Percentiles rank a stretch among this genome's conserved stretches.
Conservation (phyloP, 2,329 filamentous ascomycete species). For the Aspergillus fischeri region DNA sequence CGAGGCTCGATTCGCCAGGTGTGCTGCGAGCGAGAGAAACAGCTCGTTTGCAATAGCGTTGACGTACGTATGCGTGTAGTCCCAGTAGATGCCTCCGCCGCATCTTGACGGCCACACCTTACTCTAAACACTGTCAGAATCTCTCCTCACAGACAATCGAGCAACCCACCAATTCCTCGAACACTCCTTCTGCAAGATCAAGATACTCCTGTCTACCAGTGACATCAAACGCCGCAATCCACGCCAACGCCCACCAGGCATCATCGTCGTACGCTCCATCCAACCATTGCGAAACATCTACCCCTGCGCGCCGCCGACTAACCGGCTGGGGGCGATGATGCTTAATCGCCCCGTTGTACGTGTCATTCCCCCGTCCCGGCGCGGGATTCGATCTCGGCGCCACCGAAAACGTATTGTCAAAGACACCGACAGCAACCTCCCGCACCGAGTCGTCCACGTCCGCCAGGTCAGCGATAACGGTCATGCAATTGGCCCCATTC, state of each 20-base stretch:
- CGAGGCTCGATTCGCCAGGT: slow-evolving; percentile 50
- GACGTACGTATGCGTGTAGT: slow-evolving; percentile 42
- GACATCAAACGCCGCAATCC: slow-evolving; percentile 54
- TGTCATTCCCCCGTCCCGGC: slow-evolving; percentile 13
- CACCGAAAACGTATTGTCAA: slow-evolving; percentile 41
- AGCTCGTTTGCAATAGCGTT: slow-evolving; percentile 57
- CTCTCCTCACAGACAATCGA: not conserved
- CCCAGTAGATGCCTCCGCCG: slow-evolving; percentile 48
- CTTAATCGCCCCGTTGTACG: not conserved
- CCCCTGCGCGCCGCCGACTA: not conserved
- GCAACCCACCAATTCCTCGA: slow-evolving; percentile 39
- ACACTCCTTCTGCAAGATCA: slow-evolving; percentile 46
- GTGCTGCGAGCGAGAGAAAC: slow-evolving; percentile 52
- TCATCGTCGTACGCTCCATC: slow-evolving; percentile 49
- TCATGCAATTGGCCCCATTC: slow-evolving; percentile 67
- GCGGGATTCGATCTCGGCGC: slow-evolving; percentile 18
- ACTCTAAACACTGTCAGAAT: slow-evolving; percentile 15
- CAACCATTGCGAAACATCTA: slow-evolving; percentile 23
- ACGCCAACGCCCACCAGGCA: slow-evolving; percentile 52
- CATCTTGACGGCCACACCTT: slow-evolving; percentile 42
- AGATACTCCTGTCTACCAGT: slow-evolving; percentile 45
- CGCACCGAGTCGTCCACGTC: slow-evolving; percentile 31
- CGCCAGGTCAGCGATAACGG: slow-evolving; percentile 55
- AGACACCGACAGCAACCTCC: slow-evolving; percentile 35
- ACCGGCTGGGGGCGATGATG: not conserved